Percentiles rank a stretch among this genome's conserved stretches.
Evolutionary conservation across 768 basidiomycete genomes (phyloP).

Genomic region (Paxillus involutus): DNA sequence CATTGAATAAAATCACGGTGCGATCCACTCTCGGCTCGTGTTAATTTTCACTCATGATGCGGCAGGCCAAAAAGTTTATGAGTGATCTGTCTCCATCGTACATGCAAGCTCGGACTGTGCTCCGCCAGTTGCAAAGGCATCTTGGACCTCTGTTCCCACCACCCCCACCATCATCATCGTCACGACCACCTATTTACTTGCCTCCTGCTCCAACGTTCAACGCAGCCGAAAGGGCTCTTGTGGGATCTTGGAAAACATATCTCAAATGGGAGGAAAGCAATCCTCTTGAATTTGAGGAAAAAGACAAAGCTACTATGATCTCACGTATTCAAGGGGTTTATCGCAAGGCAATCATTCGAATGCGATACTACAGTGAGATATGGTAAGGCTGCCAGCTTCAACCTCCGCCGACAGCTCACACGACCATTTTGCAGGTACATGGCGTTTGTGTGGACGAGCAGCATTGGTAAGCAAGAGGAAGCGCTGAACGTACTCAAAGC

Average conservation of each 20-base stretch:
- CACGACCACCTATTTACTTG: conserved; percentile 50
- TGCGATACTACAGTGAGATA: conserved; percentile 94
- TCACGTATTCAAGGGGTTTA: conserved; percentile 80
- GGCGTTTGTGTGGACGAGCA: conserved; percentile 81
- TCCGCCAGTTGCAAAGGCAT: conserved; percentile 79
- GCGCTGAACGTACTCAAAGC: conserved; percentile 76
- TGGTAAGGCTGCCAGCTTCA: conserved; percentile 53
- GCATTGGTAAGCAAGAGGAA: conserved; percentile 77
- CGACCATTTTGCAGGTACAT: conserved; percentile 64
- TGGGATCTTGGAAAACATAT: conserved; percentile 90
- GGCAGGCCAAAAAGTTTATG: conserved; percentile 92
- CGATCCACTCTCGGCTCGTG: conserved; percentile 15
- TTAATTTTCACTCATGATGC: conserved; percentile 9
- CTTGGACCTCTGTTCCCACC: conserved; percentile 60
- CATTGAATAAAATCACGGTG: conserved; percentile 83
- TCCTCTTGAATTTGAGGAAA: conserved; percentile 88
- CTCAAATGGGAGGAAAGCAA: conserved; percentile 96
- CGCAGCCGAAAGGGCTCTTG: conserved; percentile 65
- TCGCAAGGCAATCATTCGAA: conserved; percentile 84
- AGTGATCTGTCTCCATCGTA: conserved; percentile 88
- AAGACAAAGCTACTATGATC: conserved; percentile 65
- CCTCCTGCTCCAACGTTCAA: conserved; percentile 75
- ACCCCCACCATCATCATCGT: conserved; percentile 40
- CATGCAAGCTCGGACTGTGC: conserved; percentile 91
- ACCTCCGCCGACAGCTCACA: conserved; percentile 10